A percentile compares a stretch with the other conserved stretches of the same genome.
Conservation (phyloP, 768 basidiomycete species). For the Coprinopsis cinerea region DNA sequence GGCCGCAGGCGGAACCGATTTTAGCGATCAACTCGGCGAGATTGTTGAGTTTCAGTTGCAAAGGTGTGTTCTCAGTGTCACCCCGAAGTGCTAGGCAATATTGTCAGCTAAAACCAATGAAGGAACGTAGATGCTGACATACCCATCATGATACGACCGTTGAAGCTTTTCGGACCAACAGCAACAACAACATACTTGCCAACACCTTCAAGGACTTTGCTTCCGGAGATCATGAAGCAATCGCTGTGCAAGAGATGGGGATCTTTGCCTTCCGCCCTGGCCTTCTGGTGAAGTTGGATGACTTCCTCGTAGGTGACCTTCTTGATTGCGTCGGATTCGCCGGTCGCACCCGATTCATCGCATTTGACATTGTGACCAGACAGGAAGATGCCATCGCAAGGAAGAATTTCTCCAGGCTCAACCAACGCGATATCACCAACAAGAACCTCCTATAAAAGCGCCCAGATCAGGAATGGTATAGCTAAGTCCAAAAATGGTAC, state of each 20-base stretch:
- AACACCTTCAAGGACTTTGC: slow-evolving; percentile 91
- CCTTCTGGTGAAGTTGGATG: slow-evolving; percentile 41
- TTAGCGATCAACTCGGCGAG: slow-evolving; percentile 97
- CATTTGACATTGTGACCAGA: slow-evolving; percentile 90
- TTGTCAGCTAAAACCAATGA: slow-evolving; percentile 1
- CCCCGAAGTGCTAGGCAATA: slow-evolving; percentile 65
- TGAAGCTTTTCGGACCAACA: slow-evolving; percentile 89
- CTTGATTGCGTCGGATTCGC: slow-evolving; percentile 93
- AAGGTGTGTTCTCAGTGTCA: slow-evolving; percentile 83
- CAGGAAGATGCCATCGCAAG: slow-evolving; percentile 94
- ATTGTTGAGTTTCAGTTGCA: slow-evolving; percentile 88
- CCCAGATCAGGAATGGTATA: slow-evolving; percentile 34
- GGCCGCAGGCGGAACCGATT: slow-evolving; percentile 76
- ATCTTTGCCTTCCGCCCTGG: slow-evolving; percentile 21
- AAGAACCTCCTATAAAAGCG: slow-evolving; percentile 58
- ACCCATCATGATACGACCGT: slow-evolving; percentile 99
- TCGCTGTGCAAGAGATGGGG: slow-evolving; percentile 57
- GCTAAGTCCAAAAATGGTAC: background rate
- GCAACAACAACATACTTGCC: slow-evolving; percentile 90
- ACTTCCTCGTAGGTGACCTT: slow-evolving; percentile 79
- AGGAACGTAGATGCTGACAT: slow-evolving; percentile 19
- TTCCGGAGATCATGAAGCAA: slow-evolving; percentile 88
- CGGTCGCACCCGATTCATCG: slow-evolving; percentile 95
- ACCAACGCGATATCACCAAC: slow-evolving; percentile 90
- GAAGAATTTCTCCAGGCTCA: slow-evolving; percentile 94